A percentile compares a stretch with the other conserved stretches of the same genome.
phyloP scores from a whole-genome alignment of 2,329 filamentous ascomycete species.

The Waltergamsia citrina region DNA sequence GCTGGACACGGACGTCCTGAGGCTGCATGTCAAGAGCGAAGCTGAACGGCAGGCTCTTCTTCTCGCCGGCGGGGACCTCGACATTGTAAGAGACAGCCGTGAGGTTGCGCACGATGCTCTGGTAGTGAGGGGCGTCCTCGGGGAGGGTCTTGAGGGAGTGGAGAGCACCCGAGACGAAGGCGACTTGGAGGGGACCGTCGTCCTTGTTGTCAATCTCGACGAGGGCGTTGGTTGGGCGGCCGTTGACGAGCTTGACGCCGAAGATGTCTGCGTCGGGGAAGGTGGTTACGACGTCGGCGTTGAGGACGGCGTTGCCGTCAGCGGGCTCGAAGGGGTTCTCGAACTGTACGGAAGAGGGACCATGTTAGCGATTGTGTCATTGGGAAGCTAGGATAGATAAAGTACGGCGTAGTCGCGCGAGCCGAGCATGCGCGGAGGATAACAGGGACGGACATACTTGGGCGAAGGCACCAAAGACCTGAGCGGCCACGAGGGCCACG shows the following conservation, averaged over 20 bases:
- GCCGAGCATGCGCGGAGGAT: too few species aligned
- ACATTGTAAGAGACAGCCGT: slow-evolving; percentile 67
- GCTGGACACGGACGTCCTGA: slow-evolving; percentile 72
- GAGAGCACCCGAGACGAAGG: slow-evolving; percentile 69
- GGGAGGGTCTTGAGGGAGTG: slow-evolving; percentile 44
- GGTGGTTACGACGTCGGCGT: slow-evolving; percentile 54
- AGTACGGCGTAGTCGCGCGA: not conserved
- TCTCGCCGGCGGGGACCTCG: slow-evolving; percentile 65
- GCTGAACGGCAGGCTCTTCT: slow-evolving; percentile 67
- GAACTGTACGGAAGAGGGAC: slow-evolving; percentile 11
- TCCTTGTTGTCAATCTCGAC: slow-evolving; percentile 83
- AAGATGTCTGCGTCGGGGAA: slow-evolving; percentile 73
- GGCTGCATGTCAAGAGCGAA: slow-evolving; percentile 91
- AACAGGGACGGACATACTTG: slow-evolving; percentile 37
- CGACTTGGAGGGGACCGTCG: slow-evolving; percentile 61
- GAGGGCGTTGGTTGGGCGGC: slow-evolving; percentile 72
- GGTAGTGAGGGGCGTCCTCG: slow-evolving; percentile 30
- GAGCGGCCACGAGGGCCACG: slow-evolving; percentile 62
- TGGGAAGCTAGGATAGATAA: slow-evolving; percentile 1
- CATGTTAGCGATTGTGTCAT: slow-evolving; percentile 10
- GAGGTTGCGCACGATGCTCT: slow-evolving; percentile 71
- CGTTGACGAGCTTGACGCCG: slow-evolving; percentile 92
- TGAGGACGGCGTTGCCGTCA: slow-evolving; percentile 26
- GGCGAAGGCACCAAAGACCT: slow-evolving; percentile 55
- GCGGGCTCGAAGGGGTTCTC: too few species aligned